Percentiles rank a stretch among this genome's conserved stretches.
Evolutionary conservation across 306 rosid species (phyloP).

Genomic region (Casuarina glauca): DNA sequence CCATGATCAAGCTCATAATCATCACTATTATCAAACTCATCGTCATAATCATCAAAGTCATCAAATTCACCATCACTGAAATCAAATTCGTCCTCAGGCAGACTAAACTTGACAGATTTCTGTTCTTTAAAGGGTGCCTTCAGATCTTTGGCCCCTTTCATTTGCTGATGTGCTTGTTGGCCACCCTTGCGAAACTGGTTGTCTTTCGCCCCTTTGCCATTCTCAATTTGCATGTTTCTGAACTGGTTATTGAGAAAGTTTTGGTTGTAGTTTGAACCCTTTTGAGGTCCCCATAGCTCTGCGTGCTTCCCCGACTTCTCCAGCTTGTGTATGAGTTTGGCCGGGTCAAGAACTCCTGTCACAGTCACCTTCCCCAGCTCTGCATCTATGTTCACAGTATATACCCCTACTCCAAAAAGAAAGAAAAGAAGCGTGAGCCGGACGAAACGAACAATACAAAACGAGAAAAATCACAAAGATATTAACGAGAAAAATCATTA

Average conservation of each 20-base stretch:
- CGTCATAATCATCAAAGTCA: conserved; percentile 46
- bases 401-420: conserved; percentile 45
- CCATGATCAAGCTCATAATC: conserved; percentile 48
- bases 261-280: conserved; percentile 43
- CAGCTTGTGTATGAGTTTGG: conserved; percentile 50
- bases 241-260: conserved; percentile 53
- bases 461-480: neutral
- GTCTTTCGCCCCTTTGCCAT: conserved; percentile 50
- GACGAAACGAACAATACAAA: neutral
- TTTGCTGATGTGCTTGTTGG: conserved; percentile 41
- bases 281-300: conserved; percentile 61
- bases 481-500: neutral
- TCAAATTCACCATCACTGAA: conserved; percentile 54
- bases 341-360: conserved; percentile 60
- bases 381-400: conserved; percentile 43
- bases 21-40: conserved; percentile 44
- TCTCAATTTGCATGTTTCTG: conserved; percentile 54
- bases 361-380: conserved; percentile 64
- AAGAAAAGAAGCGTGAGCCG: neutral
- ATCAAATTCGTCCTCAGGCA: conserved; percentile 58
- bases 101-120: conserved; percentile 71
- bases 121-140: conserved; percentile 43
- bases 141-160: conserved; percentile 48
- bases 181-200: conserved; percentile 55
- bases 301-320: conserved; percentile 68